Conservation (phyloP, 2,329 filamentous ascomycete species). For the Arthrobotrys entomopaga region DNA sequence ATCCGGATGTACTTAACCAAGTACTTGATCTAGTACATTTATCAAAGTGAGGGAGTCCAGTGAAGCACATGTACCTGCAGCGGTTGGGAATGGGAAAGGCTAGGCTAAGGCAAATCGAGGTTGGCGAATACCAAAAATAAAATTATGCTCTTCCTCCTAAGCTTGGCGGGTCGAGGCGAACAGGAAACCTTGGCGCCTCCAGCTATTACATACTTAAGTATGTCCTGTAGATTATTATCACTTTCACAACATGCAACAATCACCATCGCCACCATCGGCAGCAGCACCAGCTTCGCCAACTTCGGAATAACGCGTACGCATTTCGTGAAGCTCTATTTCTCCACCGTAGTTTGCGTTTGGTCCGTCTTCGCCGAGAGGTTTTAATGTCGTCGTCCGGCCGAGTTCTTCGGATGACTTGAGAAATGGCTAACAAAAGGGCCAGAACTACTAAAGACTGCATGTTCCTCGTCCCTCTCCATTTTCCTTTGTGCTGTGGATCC, state of each 20-base stretch:
- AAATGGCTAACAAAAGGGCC: constrained; percentile 13
- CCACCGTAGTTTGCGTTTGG: too few relatives aligned
- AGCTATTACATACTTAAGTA: not conserved
- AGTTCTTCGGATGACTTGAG: constrained; percentile 16
- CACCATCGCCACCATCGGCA: not conserved
- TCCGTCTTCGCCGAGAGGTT: not conserved
- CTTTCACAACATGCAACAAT: not conserved
- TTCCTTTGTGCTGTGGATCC: not conserved
- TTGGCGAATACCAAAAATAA: constrained; percentile 10
- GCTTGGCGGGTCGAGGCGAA: not conserved
- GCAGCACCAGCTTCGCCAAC: not conserved
- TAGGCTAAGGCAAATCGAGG: not conserved
- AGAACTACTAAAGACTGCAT: constrained; percentile 35
- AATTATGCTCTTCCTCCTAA: not conserved
- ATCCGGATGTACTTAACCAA: too few relatives aligned
- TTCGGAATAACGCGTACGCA: not conserved
- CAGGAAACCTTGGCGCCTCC: not conserved
- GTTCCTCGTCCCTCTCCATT: not conserved
- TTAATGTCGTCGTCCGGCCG: constrained; percentile 1
- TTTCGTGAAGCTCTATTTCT: too few relatives aligned
- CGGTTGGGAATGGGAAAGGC: too few relatives aligned
- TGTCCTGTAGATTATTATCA: too few relatives aligned
- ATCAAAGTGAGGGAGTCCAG: not conserved
- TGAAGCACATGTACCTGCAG: constrained; percentile 10
- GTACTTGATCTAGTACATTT: too few relatives aligned